These are phyloP conservation scores for Leishmania gerbilli DNA, from an alignment of 208 protist species.

Conservation along the genomic window DNA sequence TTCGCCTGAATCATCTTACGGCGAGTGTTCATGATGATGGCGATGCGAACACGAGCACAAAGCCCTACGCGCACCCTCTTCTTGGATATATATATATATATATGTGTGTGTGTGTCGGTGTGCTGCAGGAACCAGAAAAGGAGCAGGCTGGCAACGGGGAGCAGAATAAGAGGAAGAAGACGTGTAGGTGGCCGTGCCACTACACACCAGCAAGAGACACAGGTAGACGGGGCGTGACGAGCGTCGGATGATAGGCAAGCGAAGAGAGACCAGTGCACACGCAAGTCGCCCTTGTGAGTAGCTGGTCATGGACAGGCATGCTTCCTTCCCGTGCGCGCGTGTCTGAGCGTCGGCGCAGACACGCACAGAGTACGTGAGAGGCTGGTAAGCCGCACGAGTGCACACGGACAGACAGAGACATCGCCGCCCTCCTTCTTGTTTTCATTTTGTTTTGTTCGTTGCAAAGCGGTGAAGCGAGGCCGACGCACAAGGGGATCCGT, in stretches of 20 bases:
- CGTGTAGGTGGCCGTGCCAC: background rate
- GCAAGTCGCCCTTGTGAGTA: background rate
- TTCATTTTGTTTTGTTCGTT: background rate
- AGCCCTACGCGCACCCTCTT: background rate
- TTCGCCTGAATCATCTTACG: slow-evolving; percentile 54
- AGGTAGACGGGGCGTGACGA: background rate
- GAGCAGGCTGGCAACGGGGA: background rate
- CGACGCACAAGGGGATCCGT: background rate
- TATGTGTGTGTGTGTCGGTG: too few species aligned
- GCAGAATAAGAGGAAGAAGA: background rate
- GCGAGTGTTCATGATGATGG: slow-evolving; percentile 78
- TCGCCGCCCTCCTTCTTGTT: background rate
- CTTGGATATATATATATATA: background rate
- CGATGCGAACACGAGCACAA: background rate
- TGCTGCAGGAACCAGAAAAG: background rate
- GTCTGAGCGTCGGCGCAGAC: background rate
- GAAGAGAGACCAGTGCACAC: background rate
- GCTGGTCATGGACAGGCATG: background rate
- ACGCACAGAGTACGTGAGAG: background rate
- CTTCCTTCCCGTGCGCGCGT: background rate
- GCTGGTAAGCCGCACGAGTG: too few species aligned
- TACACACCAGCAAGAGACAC: background rate
- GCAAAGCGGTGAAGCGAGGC: background rate
- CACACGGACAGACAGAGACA: background rate
- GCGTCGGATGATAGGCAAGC: background rate